Conservation (phyloP, 2,329 filamentous ascomycete genomes). For the Rhinocladiella similis region DNA sequence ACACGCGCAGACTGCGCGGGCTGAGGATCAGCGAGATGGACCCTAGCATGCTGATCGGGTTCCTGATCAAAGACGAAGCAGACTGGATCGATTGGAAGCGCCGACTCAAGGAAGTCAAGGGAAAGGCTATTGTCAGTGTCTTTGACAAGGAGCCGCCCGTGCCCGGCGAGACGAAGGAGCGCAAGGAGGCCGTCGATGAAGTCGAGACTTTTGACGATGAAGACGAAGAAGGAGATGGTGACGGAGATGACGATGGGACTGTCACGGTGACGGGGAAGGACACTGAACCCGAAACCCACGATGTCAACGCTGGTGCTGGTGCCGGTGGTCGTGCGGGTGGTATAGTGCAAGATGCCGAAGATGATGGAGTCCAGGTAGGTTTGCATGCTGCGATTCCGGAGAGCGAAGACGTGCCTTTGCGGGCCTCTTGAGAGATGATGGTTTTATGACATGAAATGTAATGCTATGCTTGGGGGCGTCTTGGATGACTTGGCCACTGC, state of each 20-base stretch:
- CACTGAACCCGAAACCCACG: not conserved
- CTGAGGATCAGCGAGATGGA: slow-evolving; percentile 92
- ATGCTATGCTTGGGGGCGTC: too few species aligned
- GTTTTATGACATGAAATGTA: not conserved
- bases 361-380: slow-evolving; percentile 1
- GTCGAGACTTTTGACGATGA: slow-evolving; percentile 86
- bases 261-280: slow-evolving; percentile 25
- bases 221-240: slow-evolving; percentile 35
- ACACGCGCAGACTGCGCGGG: slow-evolving; percentile 79
- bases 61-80: slow-evolving; percentile 76
- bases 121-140: slow-evolving; percentile 84
- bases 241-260: slow-evolving; percentile 19
- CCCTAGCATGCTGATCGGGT: slow-evolving; percentile 95
- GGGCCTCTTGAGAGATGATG: not conserved
- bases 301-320: not conserved
- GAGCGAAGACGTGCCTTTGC: not conserved
- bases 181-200: slow-evolving; percentile 78
- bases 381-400: not conserved
- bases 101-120: slow-evolving; percentile 71
- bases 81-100: slow-evolving; percentile 85
- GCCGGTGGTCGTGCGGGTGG: too few species aligned
- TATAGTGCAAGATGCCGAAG: not conserved
- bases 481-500: too few species aligned
- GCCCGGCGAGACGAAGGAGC: slow-evolving; percentile 55
- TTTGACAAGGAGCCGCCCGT: slow-evolving; percentile 66